Base-by-base conservation (phyloP, 1,284 basidiomycete species). In the Xanthoconium separans region DNA sequence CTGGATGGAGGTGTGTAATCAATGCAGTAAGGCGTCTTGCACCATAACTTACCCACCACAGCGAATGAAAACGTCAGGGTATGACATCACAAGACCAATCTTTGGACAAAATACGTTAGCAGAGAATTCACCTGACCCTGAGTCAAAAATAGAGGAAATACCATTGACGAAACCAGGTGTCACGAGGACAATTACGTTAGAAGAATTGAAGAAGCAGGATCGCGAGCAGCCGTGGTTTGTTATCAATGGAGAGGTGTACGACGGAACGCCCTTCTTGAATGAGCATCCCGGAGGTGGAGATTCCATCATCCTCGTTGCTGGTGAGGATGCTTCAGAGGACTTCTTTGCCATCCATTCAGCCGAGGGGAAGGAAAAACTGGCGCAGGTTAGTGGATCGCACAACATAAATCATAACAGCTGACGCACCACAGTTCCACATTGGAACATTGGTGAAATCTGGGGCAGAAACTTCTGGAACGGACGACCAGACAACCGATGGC, bases 251-350 rank as follows among this genome's bases (percentile, higher is more conserved):
- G 76, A 87, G 61, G 81, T 80, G 16, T 79, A 78, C 63, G 79
- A 85, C 53, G 82, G 76, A 1, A 81, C 81, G 0, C 68, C 65
- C 3, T 87, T 81, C 64, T 70, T 87, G 34, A 70, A 75, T 20
- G 78, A 82, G 18, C 85, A 89, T 62, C 85, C 85, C 0, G 86
- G 86, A 16, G 85, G 86, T 4, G 72, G 75, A 0, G 79, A 84
- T 53, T 81, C 79, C 2, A 88, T 88, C 55, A 70, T 76, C 11
- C 68, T 84, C 12, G 78, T 82, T 4, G 81, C 82, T 1, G 85
- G 84, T 1, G 76, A 85, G 58, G 86, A 88, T 58, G 81, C 82
- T 0, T 78, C 81, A 1, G 84, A 86, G 18, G 84, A 86, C 58
- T 87, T 87, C 58, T 73, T 81, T 65, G 78, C 79, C 2, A 80